Evolutionary conservation across 2,329 filamentous ascomycete genomes (phyloP).

Genomic region (Stachybotrys echinatus): DNA sequence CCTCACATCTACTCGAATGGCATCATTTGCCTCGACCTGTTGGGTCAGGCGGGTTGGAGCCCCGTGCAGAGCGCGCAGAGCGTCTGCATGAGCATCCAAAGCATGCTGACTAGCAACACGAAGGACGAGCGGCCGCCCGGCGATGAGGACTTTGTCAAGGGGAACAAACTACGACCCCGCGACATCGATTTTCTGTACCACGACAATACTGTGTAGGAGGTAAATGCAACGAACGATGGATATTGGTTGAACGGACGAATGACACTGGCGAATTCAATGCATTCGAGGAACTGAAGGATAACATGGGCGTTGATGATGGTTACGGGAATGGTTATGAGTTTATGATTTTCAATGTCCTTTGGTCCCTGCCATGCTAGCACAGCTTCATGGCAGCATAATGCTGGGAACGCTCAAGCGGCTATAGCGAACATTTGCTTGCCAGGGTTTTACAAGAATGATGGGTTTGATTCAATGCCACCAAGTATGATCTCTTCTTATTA

Average conservation of each 20-base stretch:
- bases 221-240: background rate
- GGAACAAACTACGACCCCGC: slow-evolving; percentile 71
- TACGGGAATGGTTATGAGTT: background rate
- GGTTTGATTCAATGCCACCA: too few relatives aligned
- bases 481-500: too few relatives aligned
- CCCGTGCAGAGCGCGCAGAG: slow-evolving; percentile 97
- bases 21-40: slow-evolving; percentile 93
- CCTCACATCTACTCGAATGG: slow-evolving; percentile 98
- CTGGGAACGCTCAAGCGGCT: background rate
- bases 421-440: too few relatives aligned
- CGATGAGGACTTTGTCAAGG: slow-evolving; percentile 81
- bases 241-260: background rate
- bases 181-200: slow-evolving; percentile 95
- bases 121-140: slow-evolving; percentile 88
- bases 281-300: background rate
- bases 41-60: slow-evolving; percentile 85
- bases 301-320: background rate
- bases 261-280: background rate
- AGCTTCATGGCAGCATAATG: too few relatives aligned
- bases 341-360: background rate
- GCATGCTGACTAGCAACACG: slow-evolving; percentile 93
- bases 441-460: too few relatives aligned
- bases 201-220: slow-evolving; percentile 69
- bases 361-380: too few relatives aligned
- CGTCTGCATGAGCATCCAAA: slow-evolving; percentile 94